Conservation (phyloP, 495 filamentous ascomycete species). For the Trichoderma gamsii region DNA sequence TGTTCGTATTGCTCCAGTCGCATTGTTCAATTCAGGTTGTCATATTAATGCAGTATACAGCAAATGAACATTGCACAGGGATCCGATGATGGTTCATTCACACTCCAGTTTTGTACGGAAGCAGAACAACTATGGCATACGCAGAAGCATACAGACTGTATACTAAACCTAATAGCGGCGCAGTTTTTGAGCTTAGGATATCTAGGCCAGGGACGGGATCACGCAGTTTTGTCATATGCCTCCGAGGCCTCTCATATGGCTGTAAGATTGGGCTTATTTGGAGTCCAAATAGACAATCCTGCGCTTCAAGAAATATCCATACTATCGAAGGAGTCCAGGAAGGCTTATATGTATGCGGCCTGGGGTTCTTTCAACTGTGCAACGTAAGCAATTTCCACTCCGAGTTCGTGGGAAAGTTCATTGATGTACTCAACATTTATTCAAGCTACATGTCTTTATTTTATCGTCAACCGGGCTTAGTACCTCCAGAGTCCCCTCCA, state of each 20-base stretch:
- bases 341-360: constrained; percentile 13
- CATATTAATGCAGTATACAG: constrained; percentile 2
- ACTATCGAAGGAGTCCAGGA: constrained; percentile 1
- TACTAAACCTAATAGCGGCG: constrained; percentile 4
- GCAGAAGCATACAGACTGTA: constrained; percentile 1
- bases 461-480: constrained; percentile 13
- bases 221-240: neutral
- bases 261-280: constrained; percentile 10
- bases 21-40: neutral
- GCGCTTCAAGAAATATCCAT: neutral
- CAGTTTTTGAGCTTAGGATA: constrained; percentile 15
- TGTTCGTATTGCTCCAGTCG: constrained; percentile 3
- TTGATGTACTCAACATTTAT: neutral
- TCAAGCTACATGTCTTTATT: constrained; percentile 16
- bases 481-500: neutral
- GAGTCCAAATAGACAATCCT: neutral
- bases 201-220: constrained; percentile 11
- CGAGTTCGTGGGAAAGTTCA: neutral
- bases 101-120: constrained; percentile 9
- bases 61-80: constrained; percentile 14
- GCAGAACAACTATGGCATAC: constrained; percentile 8
- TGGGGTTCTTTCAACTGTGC: constrained; percentile 17
- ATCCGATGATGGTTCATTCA: neutral
- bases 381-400: constrained; percentile 11
- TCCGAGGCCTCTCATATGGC: neutral